A percentile compares a stretch with the other conserved stretches of the same genome.
These are phyloP conservation scores for Talaromyces atroroseus DNA, from an alignment of 2,329 filamentous ascomycete genomes.

Conservation along the genomic window DNA sequence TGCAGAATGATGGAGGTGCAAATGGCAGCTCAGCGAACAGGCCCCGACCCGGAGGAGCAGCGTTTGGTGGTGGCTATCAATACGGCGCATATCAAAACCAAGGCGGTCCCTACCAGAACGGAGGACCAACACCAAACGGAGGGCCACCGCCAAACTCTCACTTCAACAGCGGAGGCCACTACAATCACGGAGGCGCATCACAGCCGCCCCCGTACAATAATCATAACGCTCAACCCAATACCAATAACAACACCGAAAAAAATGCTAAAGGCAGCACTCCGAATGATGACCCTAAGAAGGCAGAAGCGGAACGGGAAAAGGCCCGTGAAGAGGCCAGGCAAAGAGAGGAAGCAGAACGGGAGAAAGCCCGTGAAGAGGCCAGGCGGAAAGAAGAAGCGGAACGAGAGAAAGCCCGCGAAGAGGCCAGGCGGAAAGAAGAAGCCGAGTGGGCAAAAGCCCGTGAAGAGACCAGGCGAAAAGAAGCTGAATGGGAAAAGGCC, in stretches of 20 bases:
- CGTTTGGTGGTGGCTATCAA: slow-evolving; percentile 23
- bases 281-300: slow-evolving; percentile 9
- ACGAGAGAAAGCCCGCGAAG: slow-evolving; percentile 2
- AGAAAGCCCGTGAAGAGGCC: slow-evolving; percentile 9
- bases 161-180: slow-evolving; percentile 31
- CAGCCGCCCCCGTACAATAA: slow-evolving; percentile 11
- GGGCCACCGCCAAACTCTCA: slow-evolving; percentile 7
- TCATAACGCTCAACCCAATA: slow-evolving; percentile 6
- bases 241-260: background rate
- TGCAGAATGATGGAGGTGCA: slow-evolving; percentile 46
- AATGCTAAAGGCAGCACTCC: background rate
- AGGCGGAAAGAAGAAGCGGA: slow-evolving; percentile 15
- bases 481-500: slow-evolving; percentile 13
- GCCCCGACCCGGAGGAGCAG: slow-evolving; percentile 22
- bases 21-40: slow-evolving; percentile 13
- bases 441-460: slow-evolving; percentile 11
- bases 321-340: slow-evolving; percentile 14
- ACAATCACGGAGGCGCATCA: slow-evolving; percentile 23
- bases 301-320: slow-evolving; percentile 12
- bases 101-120: slow-evolving; percentile 3
- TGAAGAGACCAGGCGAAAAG: slow-evolving; percentile 10
- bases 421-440: slow-evolving; percentile 16
- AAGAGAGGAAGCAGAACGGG: slow-evolving; percentile 14
- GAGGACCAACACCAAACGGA: slow-evolving; percentile 6
- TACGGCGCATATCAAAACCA: slow-evolving; percentile 15